Percentiles rank a stretch among this genome's conserved stretches.
Evolutionary conservation across 2,329 filamentous ascomycete genomes (phyloP).

Genomic region (Penicillium psychrosexuale): DNA sequence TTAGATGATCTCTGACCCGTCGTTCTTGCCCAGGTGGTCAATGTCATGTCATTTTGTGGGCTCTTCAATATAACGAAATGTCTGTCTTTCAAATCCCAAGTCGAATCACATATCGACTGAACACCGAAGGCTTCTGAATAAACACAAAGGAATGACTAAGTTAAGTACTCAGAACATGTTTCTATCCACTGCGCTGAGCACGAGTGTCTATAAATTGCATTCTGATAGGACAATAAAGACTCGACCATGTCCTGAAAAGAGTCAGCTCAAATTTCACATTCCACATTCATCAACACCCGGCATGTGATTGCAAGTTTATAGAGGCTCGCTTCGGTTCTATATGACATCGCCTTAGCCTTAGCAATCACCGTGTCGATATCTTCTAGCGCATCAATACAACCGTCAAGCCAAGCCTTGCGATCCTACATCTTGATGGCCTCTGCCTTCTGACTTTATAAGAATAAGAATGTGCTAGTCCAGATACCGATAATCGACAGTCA

Average conservation of each 20-base stretch:
- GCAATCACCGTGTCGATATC: not conserved
- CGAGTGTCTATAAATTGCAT: not conserved
- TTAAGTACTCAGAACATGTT: not conserved
- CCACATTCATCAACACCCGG: too few species aligned
- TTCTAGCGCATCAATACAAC: conserved; percentile 60
- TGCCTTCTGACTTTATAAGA: conserved; percentile 69
- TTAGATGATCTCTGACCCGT: too few species aligned
- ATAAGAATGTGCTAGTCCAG: conserved; percentile 73
- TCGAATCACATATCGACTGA: not conserved
- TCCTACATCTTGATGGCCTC: conserved; percentile 80
- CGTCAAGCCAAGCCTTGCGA: conserved; percentile 89
- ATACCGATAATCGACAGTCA: conserved; percentile 75
- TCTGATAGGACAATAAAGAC: not conserved
- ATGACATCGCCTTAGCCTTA: conserved; percentile 2
- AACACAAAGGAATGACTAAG: not conserved
- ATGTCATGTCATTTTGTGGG: not conserved
- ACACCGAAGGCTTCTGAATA: too few species aligned
- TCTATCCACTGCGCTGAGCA: not conserved
- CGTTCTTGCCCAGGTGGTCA: not conserved
- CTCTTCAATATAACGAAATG: not conserved
- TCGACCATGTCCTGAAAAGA: not conserved
- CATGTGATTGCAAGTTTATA: not conserved
- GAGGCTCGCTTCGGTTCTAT: not conserved
- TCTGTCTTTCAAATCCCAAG: not conserved
- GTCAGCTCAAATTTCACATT: not conserved